Base-by-base conservation (phyloP, 805 yeast genomes). In the Cyberlindnera lachancei region DNA sequence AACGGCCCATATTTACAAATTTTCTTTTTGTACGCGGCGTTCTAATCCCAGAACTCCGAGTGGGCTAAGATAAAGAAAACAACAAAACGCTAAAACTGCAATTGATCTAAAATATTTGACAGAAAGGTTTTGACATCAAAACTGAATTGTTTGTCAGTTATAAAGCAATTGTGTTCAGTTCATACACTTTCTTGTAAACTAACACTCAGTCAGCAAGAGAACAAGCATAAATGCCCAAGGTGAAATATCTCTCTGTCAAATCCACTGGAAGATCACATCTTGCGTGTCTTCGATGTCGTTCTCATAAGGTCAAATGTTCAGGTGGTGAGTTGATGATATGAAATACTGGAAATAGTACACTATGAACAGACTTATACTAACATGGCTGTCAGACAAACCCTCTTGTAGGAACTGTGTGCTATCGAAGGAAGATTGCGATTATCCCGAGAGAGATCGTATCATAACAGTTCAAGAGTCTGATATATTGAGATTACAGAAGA, bases 301-400 rank as follows among this genome's bases (percentile, higher is more conserved):
- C 42, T 2, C 50, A 45, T 25, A 47, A 47, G 37, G 38, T 45
- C 30, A 47, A 45, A 23, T 47, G 52, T 25, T 45, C 52, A 3
- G 46, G 48, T 3, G 50, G 43, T 39, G 22, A 18, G 45, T 41
- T n/a, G n/a, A n/a, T n/a, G n/a, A n/a, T n/a, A n/a, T 28, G 7
- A 19, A 11, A 5, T 7, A 8, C 11, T 1, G 15, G 15, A 18
- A 18, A 21, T 24, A 36, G 21, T 11, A 4, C 17, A 10, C n/a
- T 8, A 5, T 14, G 11, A 19, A 7, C 23, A 14, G 17, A 40
- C 10, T 13, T n/a, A 14, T 24, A 20, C 30, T 28, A 28, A 28
- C 30, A 28, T 13, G 12, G 14, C 17, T 25, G 20, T 12, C 18
- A 28, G 30, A 38, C 29, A 36, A 27, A 15, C 50, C 48, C 12